These are phyloP conservation scores for Drosera spatulata DNA, from an alignment of 179 eudicot species.

Conservation along the genomic window DNA sequence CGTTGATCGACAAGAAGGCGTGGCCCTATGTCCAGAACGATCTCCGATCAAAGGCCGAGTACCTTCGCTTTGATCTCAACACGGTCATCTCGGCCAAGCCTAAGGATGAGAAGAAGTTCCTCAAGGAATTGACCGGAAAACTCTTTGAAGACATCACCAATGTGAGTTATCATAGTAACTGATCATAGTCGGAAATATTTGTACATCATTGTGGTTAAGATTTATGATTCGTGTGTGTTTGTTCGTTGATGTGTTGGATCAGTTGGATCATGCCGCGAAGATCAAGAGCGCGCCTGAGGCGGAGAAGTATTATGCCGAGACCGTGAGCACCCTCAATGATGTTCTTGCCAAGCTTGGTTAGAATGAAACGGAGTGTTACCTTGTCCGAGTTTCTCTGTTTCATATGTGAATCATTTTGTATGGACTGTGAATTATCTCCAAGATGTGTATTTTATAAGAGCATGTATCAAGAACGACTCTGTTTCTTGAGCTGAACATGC, in stretches of 20 bases:
- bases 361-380: neutral
- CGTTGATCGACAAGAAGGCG: slow-evolving; percentile 77
- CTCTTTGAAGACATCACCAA: slow-evolving; percentile 58
- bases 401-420: slow-evolving; percentile 12
- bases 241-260: slow-evolving; percentile 4
- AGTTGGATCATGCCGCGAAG: slow-evolving; percentile 97
- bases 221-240: no score
- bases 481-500: no score
- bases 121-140: slow-evolving; percentile 68
- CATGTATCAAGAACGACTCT: no score
- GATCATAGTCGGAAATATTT: no score
- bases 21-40: slow-evolving; percentile 96
- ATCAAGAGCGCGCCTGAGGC: slow-evolving; percentile 72
- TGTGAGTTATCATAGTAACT: slow-evolving; percentile 25
- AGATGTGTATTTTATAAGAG: neutral
- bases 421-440: neutral
- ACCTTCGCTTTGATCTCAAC: slow-evolving; percentile 85
- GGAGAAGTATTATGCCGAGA: slow-evolving; percentile 73
- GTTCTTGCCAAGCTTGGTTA: slow-evolving; percentile 81
- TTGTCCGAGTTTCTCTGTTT: slow-evolving; percentile 6
- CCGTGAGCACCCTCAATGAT: slow-evolving; percentile 55
- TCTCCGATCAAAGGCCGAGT: slow-evolving; percentile 61
- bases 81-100: slow-evolving; percentile 78
- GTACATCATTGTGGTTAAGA: no score
- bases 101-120: slow-evolving; percentile 68